Base-by-base conservation (phyloP, 257 asterid species). In the Solanum bukasovii region DNA sequence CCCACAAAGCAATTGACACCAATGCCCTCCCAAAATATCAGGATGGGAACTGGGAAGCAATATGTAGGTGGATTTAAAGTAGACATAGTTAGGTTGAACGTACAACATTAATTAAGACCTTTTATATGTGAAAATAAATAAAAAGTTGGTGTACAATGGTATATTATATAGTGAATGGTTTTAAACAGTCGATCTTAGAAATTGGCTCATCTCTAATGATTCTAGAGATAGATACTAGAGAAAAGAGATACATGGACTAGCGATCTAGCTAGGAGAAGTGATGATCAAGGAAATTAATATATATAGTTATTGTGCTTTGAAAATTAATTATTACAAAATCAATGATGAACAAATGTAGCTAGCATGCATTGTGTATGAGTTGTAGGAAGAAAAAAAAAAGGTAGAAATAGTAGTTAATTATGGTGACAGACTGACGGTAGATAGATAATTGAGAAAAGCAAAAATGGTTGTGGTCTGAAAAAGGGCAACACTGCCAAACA, bases 401-500 rank as follows among this genome's bases (percentile, higher is more conserved):
- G 21, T 42, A 1, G 38, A 23, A 79, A 79, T 77, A 77, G 11
- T 7, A 27, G 31, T 77, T 56, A 56, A 49, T 38, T 18, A 7
- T 79, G n/a, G 59, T 79, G 14, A 79, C 25, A 79, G 46, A 42
- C 46, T 42, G 46, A 42, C 46, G 46, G 84, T 42, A 79, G 84
- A 52, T 18, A 52, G 25, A 79, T 20, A 78, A 78, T 78, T 78
- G 63, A 78, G 25, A 79, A 79, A 79, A 79, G 65, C 23, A 79
- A 81, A 11, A 81, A 29, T 81, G 85, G 85, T 18, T 81, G 70
- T 81, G 85, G 85, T 81, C 70, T 81, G 85, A 81, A 81, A 81
- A 81, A 81, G 70, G 70, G 42, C 85, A 49, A 49, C 68, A 81
- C 70, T 46, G 44, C 0, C 42, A 29, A 79, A 81, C 85, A 81